phyloP scores from a whole-genome alignment of 352 stramenopile genomes.

The Phytopythium boreale region DNA sequence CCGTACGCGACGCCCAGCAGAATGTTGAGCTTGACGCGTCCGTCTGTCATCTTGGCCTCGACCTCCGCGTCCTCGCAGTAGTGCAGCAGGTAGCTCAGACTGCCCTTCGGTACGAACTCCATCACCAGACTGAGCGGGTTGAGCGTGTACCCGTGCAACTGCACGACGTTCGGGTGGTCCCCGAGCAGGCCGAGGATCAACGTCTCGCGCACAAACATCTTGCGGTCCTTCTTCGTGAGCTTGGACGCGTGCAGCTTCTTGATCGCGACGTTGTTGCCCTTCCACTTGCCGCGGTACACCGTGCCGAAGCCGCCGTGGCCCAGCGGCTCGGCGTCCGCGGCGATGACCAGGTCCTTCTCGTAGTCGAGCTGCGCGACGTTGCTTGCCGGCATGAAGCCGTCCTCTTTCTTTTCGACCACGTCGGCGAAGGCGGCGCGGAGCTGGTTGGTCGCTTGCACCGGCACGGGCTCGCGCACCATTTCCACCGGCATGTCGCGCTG shows the following conservation, averaged over 20 bases:
- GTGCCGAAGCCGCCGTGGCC: slow-evolving; percentile 27
- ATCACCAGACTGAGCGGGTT: slow-evolving; percentile 27
- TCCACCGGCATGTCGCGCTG: slow-evolving; percentile 13
- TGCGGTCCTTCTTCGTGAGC: slow-evolving; percentile 29
- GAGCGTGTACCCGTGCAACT: slow-evolving; percentile 29
- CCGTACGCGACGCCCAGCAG: slow-evolving; percentile 25
- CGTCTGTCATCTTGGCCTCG: slow-evolving; percentile 38
- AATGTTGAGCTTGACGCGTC: slow-evolving; percentile 35
- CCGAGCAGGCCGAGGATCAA: slow-evolving; percentile 30
- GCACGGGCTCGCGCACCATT: slow-evolving; percentile 15
- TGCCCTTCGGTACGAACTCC: slow-evolving; percentile 30
- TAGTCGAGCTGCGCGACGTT: slow-evolving; percentile 24
- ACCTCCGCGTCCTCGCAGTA: slow-evolving; percentile 27
- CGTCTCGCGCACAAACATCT: slow-evolving; percentile 33
- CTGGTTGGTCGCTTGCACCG: slow-evolving; percentile 11
- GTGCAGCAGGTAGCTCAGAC: slow-evolving; percentile 31
- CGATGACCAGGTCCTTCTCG: slow-evolving; percentile 17
- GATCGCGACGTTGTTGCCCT: slow-evolving; percentile 20
- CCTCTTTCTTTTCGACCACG: slow-evolving; percentile 11
- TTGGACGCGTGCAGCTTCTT: slow-evolving; percentile 34
- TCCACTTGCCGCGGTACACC: slow-evolving; percentile 22
- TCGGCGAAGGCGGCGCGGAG: slow-evolving; percentile 12
- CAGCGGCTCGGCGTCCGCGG: slow-evolving; percentile 12
- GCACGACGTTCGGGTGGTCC: slow-evolving; percentile 36
- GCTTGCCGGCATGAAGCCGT: slow-evolving; percentile 13